Evolutionary conservation across 208 protist genomes (phyloP).

Genomic region (Acanthamoeba culbertsoni): DNA sequence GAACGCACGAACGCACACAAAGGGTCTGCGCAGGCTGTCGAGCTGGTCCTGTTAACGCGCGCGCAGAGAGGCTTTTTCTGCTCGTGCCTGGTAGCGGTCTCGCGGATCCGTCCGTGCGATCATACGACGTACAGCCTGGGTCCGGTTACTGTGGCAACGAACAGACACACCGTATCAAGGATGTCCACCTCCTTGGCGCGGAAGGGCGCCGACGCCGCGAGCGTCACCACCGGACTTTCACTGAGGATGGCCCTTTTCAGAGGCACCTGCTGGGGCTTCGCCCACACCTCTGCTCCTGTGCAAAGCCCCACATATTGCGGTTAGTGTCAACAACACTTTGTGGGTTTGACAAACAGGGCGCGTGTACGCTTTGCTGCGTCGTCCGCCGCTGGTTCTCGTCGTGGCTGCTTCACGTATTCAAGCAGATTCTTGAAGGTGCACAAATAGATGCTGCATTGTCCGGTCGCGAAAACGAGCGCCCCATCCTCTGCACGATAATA

Average conservation of each 20-base stretch:
- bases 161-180: conserved; percentile 14
- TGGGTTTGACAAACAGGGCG: not conserved
- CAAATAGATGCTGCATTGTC: not conserved
- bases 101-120: too few species aligned
- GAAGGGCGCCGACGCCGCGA: not conserved
- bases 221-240: not conserved
- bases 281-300: not conserved
- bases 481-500: not conserved
- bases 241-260: not conserved
- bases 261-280: not conserved
- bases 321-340: not conserved
- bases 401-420: not conserved
- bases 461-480: not conserved
- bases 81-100: too few species aligned
- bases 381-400: not conserved
- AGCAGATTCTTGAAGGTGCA: not conserved
- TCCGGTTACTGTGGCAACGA: not conserved
- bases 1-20: too few species aligned
- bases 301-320: not conserved
- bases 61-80: too few species aligned
- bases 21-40: too few species aligned
- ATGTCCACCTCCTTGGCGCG: not conserved
- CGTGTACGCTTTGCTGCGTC: not conserved
- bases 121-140: not conserved
- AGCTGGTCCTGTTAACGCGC: too few species aligned